phyloP scores from a whole-genome alignment of 371 early-diverging fungal species.

The Parasitella parasitica region DNA sequence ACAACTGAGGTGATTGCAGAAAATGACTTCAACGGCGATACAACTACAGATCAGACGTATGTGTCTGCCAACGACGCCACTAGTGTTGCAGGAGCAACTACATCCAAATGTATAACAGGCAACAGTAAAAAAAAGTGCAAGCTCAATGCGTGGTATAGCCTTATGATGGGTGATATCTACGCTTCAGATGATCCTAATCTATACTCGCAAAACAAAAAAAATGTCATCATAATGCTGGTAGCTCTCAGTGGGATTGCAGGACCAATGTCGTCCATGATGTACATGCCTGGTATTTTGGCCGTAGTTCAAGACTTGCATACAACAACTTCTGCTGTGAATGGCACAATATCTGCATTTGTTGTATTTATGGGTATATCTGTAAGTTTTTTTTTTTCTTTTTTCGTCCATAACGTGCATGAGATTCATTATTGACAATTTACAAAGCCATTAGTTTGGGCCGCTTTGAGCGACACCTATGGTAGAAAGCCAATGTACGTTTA shows the following conservation, averaged over 20 bases:
- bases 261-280: slow-evolving; percentile 39
- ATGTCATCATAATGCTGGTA: slow-evolving; percentile 34
- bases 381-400: neutral
- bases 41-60: neutral
- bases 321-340: slow-evolving; percentile 33
- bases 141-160: slow-evolving; percentile 7
- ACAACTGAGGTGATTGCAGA: neutral
- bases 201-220: slow-evolving; percentile 30
- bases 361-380: slow-evolving; percentile 40
- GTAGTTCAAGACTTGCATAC: slow-evolving; percentile 37
- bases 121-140: neutral
- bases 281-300: slow-evolving; percentile 45
- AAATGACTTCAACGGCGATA: neutral
- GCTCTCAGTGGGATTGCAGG: slow-evolving; percentile 31
- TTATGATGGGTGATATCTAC: slow-evolving; percentile 17
- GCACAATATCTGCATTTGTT: slow-evolving; percentile 40
- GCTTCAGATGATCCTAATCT: slow-evolving; percentile 35
- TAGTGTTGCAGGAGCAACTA: neutral
- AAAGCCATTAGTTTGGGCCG: slow-evolving; percentile 66
- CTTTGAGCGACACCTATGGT: slow-evolving; percentile 60
- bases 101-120: neutral
- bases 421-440: no score
- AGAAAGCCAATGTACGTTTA: slow-evolving; percentile 59
- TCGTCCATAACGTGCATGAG: no score
- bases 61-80: neutral